Conservation (phyloP, 2,329 filamentous ascomycete species). For the Colletotrichum limetticola region DNA sequence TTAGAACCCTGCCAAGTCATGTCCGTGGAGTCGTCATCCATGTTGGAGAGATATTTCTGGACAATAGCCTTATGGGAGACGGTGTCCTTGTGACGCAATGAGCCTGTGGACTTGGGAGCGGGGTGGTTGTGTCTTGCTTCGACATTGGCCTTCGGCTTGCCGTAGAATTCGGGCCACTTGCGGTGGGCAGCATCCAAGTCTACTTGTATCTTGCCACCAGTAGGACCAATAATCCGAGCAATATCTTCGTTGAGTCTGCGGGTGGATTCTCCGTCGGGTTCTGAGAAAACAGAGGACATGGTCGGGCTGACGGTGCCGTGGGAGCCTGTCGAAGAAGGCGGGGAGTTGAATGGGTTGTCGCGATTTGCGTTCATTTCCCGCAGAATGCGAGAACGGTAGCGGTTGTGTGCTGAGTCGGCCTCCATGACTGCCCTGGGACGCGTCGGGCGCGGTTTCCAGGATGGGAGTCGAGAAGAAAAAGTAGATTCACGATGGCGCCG, state of each 20-base stretch:
- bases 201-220: slow-evolving; percentile 50
- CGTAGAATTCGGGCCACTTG: slow-evolving; percentile 64
- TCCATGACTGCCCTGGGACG: slow-evolving; percentile 48
- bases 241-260: slow-evolving; percentile 61
- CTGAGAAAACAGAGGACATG: slow-evolving; percentile 62
- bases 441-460: slow-evolving; percentile 28
- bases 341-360: slow-evolving; percentile 68
- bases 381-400: slow-evolving; percentile 59
- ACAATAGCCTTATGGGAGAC: slow-evolving; percentile 47
- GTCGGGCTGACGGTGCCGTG: slow-evolving; percentile 67
- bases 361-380: slow-evolving; percentile 64
- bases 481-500: slow-evolving; percentile 22
- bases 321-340: slow-evolving; percentile 67
- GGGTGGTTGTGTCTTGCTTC: slow-evolving; percentile 13
- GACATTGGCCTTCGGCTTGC: slow-evolving; percentile 47
- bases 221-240: slow-evolving; percentile 51
- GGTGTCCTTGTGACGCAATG: slow-evolving; percentile 56
- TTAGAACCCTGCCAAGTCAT: slow-evolving; percentile 52
- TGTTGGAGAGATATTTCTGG: slow-evolving; percentile 41
- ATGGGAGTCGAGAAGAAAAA: slow-evolving; percentile 25
- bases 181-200: slow-evolving; percentile 59
- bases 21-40: slow-evolving; percentile 55
- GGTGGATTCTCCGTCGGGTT: slow-evolving; percentile 65
- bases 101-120: slow-evolving; percentile 14
- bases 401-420: slow-evolving; percentile 48